These are phyloP conservation scores for Cryptosporidium muris DNA, from an alignment of 169 alveolate genomes.

Conservation along the genomic window DNA sequence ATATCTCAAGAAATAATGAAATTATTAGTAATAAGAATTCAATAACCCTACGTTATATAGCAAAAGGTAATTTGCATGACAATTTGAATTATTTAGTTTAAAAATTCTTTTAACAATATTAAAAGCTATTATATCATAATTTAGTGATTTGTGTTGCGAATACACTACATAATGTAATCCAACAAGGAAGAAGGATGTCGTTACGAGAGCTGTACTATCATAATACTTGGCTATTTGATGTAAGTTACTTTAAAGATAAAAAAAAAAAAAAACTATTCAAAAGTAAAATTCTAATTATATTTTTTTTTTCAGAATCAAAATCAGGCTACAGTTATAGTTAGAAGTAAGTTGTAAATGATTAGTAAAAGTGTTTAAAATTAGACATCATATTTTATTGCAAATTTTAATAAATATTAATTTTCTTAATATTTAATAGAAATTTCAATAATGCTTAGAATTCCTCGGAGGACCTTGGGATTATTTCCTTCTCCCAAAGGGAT, in stretches of 20 bases:
- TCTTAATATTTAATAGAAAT: conserved; percentile 5
- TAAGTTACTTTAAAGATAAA: conserved; percentile 1
- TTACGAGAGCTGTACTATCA: conserved; percentile 51
- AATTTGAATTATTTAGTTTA: background rate
- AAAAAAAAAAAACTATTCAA: background rate
- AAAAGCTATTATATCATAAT: background rate
- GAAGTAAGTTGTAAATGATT: conserved; percentile 7
- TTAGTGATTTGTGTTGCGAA: conserved; percentile 53
- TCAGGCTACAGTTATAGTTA: conserved; percentile 36
- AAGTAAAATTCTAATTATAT: background rate
- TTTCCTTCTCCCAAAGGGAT: conserved; percentile 70
- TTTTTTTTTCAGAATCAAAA: conserved; percentile 27
- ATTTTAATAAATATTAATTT: background rate
- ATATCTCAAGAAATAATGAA: background rate
- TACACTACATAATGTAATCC: conserved; percentile 9
- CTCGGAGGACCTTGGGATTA: conserved; percentile 35
- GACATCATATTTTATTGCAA: too few relatives aligned
- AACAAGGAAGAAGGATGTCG: conserved; percentile 26
- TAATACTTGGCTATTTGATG: conserved; percentile 31
- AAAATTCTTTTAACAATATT: background rate
- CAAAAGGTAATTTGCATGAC: conserved; percentile 6
- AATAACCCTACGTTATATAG: conserved; percentile 32
- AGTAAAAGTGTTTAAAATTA: background rate
- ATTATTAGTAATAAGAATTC: background rate
- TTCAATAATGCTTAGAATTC: conserved; percentile 20